Percentiles rank a stretch among this genome's conserved stretches.
phyloP scores from a whole-genome alignment of 306 rosid species.

The Inga laurina region DNA sequence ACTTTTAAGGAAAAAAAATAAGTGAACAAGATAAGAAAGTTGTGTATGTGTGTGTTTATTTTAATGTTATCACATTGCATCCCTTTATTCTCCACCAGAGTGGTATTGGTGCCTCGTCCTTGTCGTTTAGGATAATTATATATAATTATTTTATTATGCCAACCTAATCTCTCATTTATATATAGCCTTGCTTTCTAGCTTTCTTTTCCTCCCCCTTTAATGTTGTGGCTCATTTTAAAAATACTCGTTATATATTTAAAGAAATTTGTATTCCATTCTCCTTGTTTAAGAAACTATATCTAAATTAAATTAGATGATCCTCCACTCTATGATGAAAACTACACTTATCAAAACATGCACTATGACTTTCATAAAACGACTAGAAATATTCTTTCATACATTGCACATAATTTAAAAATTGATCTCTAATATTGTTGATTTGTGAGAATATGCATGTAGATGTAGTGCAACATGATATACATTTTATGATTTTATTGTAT shows the following conservation, averaged over 20 bases:
- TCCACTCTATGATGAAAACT: neutral
- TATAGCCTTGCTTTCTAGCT: constrained; percentile 31
- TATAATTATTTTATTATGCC: constrained; percentile 41
- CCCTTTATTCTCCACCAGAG: constrained; percentile 72
- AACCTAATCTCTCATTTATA: constrained; percentile 40
- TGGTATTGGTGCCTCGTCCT: constrained; percentile 64
- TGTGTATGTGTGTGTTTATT: neutral
- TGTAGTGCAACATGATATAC: neutral
- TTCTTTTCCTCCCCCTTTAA: constrained; percentile 29
- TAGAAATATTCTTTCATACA: neutral
- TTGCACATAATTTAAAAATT: neutral
- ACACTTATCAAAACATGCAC: neutral
- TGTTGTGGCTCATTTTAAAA: neutral
- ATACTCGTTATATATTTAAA: neutral
- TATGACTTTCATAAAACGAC: neutral
- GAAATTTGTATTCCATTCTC: neutral
- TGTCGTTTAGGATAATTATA: constrained; percentile 59
- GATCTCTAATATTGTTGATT: neutral
- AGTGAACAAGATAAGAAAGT: neutral
- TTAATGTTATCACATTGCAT: constrained; percentile 16
- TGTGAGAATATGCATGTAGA: neutral
- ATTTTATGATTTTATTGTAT: neutral
- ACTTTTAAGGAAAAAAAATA: constrained; percentile 18
- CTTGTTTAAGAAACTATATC: neutral
- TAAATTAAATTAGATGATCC: neutral